Evolutionary conservation across 2,329 filamentous ascomycete genomes (phyloP).

Genomic region (Apiospora aurea): DNA sequence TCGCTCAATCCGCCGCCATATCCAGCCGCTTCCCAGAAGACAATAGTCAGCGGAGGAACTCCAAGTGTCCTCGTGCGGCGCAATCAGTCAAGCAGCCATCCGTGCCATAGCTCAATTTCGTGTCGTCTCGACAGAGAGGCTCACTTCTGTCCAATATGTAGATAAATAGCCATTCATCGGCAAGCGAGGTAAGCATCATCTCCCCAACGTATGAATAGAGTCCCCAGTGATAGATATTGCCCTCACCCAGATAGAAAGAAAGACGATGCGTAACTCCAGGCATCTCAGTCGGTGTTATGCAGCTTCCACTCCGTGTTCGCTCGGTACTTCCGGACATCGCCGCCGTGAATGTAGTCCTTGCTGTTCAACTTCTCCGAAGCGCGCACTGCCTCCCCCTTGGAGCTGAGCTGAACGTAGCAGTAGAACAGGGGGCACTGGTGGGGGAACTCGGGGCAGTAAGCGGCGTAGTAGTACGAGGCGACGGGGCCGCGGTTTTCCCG

Average conservation of each 20-base stretch:
- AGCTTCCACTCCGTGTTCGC: neutral
- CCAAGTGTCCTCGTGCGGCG: too few relatives aligned
- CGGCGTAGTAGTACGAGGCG: neutral
- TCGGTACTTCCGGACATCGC: neutral
- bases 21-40: neutral
- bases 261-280: neutral
- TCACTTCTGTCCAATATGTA: neutral
- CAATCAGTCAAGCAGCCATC: too few relatives aligned
- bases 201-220: neutral
- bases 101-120: neutral
- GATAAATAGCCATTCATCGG: neutral
- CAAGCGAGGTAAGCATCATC: neutral
- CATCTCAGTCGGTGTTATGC: neutral
- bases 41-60: neutral
- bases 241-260: neutral
- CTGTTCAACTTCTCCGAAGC: neutral
- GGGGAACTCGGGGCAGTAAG: neutral
- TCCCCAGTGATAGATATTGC: neutral
- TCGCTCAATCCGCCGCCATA: neutral
- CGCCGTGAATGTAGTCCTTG: neutral
- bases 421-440: neutral
- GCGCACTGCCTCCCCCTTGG: neutral
- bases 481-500: neutral
- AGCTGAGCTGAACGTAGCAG: slow-evolving; percentile 12
- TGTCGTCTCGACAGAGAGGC: neutral